A percentile compares a stretch with the other conserved stretches of the same genome.
phyloP scores from a whole-genome alignment of 2,329 filamentous ascomycete species.

The Aspergillus sp. region DNA sequence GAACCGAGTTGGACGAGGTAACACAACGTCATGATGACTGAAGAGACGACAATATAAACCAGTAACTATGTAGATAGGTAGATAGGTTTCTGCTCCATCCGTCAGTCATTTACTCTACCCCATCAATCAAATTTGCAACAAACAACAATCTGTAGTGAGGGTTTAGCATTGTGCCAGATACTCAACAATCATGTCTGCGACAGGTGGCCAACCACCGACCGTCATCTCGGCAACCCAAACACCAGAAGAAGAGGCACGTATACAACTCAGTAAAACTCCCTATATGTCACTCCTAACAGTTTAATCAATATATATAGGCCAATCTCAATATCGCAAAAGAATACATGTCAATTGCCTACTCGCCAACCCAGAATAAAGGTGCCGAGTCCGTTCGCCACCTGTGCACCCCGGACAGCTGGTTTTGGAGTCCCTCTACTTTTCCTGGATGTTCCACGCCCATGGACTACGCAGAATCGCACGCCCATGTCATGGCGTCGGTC shows the following conservation, averaged over 20 bases:
- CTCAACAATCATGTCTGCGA: neutral
- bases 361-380: slow-evolving; percentile 38
- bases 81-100: too few relatives aligned
- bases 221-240: neutral
- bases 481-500: slow-evolving; percentile 39
- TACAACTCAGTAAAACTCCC: neutral
- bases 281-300: neutral
- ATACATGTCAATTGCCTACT: slow-evolving; percentile 44
- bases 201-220: neutral
- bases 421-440: slow-evolving; percentile 42
- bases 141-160: too few relatives aligned
- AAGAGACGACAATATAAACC: neutral
- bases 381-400: slow-evolving; percentile 37
- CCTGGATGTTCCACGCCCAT: slow-evolving; percentile 40
- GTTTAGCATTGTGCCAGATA: neutral
- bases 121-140: too few relatives aligned
- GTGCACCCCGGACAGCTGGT: slow-evolving; percentile 35
- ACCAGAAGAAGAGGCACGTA: neutral
- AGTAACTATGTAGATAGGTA: too few relatives aligned
- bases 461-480: slow-evolving; percentile 42
- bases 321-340: slow-evolving; percentile 40
- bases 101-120: too few relatives aligned
- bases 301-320: neutral
- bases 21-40: neutral
- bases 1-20: neutral